A percentile compares a stretch with the other conserved stretches of the same genome.
These are phyloP conservation scores for Citrus trifoliata DNA, from an alignment of 345 rosid genomes.

Conservation along the genomic window DNA sequence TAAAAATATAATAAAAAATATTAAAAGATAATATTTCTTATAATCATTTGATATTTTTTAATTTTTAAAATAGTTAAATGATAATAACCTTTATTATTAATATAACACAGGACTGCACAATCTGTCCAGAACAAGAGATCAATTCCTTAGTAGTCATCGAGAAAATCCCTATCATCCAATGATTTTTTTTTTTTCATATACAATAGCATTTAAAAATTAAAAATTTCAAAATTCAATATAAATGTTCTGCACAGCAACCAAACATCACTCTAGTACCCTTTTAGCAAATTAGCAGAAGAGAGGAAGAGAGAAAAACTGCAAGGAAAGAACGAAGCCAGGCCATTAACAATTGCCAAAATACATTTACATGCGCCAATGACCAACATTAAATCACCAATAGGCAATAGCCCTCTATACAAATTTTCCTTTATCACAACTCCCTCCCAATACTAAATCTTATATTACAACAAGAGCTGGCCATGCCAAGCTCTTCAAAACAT, in stretches of 20 bases:
- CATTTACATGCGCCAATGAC: constrained; percentile 29
- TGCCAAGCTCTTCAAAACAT: constrained; percentile 18
- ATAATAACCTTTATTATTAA: no score
- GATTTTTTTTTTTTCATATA: no score
- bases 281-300: neutral
- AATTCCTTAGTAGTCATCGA: no score
- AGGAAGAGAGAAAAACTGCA: neutral
- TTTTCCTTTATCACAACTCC: constrained; percentile 2
- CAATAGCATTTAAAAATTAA: neutral
- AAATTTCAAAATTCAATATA: no score
- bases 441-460: constrained; percentile 18
- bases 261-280: no score
- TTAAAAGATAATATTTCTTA: no score
- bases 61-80: no score
- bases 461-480: constrained; percentile 31
- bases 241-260: neutral
- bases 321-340: neutral
- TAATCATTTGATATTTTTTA: no score
- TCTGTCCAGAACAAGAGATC: neutral
- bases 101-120: no score
- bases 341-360: constrained; percentile 19
- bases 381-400: constrained; percentile 30
- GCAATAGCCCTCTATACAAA: constrained; percentile 30
- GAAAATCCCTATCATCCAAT: no score
- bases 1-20: no score